A percentile compares a stretch with the other conserved stretches of the same genome.
Evolutionary conservation across 1,139 yeast genomes (phyloP).

Genomic region (Yamadazyma epiphylla): DNA sequence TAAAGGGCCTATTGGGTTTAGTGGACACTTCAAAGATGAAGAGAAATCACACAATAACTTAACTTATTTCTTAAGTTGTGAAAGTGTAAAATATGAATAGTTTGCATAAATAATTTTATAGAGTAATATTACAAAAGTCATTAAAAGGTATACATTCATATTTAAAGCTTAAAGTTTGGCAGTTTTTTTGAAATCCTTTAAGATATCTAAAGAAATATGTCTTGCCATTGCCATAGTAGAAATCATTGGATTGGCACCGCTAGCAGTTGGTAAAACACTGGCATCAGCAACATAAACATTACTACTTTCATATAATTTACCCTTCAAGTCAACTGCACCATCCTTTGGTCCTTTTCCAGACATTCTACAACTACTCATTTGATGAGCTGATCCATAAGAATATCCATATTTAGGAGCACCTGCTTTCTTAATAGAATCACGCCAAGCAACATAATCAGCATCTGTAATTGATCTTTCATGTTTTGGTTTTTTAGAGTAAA

Average conservation of each 20-base stretch:
- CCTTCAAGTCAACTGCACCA: conserved; percentile 49
- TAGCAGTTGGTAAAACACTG: conserved; percentile 54
- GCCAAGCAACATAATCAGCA: conserved; percentile 46
- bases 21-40: conserved; percentile 35
- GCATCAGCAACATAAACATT: conserved; percentile 57
- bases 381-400: conserved; percentile 54
- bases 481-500: conserved; percentile 37
- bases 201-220: conserved; percentile 31
- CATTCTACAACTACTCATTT: conserved; percentile 58
- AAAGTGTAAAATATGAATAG: conserved; percentile 35
- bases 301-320: conserved; percentile 50
- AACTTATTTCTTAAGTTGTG: conserved; percentile 40
- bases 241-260: conserved; percentile 58
- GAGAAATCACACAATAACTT: conserved; percentile 33
- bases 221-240: conserved; percentile 41
- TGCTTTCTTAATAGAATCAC: conserved; percentile 22
- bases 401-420: conserved; percentile 28
- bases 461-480: conserved; percentile 40
- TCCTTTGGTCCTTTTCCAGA: conserved; percentile 44
- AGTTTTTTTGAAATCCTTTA: conserved; percentile 29
- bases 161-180: conserved; percentile 22
- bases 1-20: conserved; percentile 70
- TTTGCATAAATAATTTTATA: neutral
- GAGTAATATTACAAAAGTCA: neutral
- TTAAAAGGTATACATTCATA: too few relatives aligned